phyloP scores from a whole-genome alignment of 2,329 filamentous ascomycete genomes.

The Fusarium torulosum region DNA sequence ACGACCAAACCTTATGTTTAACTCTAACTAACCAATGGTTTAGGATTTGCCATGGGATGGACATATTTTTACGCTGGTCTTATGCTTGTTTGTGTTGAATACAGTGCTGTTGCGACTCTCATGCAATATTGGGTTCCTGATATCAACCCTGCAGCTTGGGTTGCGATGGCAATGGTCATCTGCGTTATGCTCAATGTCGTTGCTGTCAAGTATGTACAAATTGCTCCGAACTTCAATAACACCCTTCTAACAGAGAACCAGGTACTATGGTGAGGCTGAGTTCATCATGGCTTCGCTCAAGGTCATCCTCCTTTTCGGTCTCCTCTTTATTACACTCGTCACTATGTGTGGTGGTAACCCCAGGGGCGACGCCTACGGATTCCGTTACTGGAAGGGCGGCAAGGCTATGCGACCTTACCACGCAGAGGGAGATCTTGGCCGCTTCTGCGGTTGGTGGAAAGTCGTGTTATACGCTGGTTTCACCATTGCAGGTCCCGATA shows the following conservation, averaged over 20 bases:
- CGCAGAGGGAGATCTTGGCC: conserved; percentile 64
- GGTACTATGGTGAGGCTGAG: conserved; percentile 59
- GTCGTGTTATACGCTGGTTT: conserved; percentile 76
- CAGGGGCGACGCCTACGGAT: conserved; percentile 71
- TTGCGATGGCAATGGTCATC: conserved; percentile 60
- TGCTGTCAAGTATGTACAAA: conserved; percentile 55
- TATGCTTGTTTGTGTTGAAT: conserved; percentile 61
- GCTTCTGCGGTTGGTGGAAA: conserved; percentile 69
- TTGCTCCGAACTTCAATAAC: fast-evolving
- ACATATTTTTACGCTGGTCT: conserved; percentile 63
- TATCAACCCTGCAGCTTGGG: conserved; percentile 62
- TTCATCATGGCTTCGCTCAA: conserved; percentile 69
- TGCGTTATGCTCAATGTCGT: conserved; percentile 62
- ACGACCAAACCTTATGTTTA: fast-evolving
- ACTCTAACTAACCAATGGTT: neutral
- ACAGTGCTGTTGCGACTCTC: conserved; percentile 59
- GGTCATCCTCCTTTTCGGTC: conserved; percentile 63
- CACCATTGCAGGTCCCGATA: conserved; percentile 76
- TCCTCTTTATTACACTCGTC: conserved; percentile 74
- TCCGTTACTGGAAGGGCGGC: conserved; percentile 65
- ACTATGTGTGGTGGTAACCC: conserved; percentile 78
- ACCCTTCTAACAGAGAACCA: conserved; percentile 17
- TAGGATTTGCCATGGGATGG: conserved; percentile 65
- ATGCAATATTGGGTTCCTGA: conserved; percentile 59
- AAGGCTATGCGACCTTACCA: conserved; percentile 54